A percentile compares a stretch with the other conserved stretches of the same genome.
phyloP scores from a whole-genome alignment of 805 yeast genomes.

The Yarrowia porcina region DNA sequence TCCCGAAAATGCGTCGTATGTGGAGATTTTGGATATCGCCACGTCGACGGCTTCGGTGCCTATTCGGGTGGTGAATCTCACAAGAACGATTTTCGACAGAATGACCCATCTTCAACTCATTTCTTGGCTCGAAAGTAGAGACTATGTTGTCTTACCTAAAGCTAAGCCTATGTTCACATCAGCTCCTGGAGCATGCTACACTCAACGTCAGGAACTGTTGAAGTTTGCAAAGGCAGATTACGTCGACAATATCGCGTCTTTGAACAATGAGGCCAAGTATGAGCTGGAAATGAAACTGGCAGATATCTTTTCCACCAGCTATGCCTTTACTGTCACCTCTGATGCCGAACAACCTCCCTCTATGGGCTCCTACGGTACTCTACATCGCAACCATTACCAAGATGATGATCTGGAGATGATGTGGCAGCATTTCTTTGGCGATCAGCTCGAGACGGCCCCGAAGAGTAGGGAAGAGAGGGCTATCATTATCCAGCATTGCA shows the following conservation, averaged over 20 bases:
- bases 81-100: neutral
- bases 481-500: neutral
- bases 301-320: neutral
- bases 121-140: neutral
- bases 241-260: neutral
- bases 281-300: conserved; percentile 11
- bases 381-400: neutral
- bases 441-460: neutral
- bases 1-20: neutral
- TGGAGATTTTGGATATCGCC: neutral
- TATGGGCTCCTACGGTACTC: neutral
- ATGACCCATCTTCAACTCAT: conserved; percentile 14
- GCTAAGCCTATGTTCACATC: conserved; percentile 12
- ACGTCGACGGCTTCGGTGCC: neutral
- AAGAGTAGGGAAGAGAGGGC: neutral
- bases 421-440: neutral
- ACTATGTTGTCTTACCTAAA: conserved; percentile 5
- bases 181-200: conserved; percentile 4
- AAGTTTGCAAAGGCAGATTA: neutral
- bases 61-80: neutral
- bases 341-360: conserved; percentile 1
- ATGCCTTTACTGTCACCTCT: neutral
- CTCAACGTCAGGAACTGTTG: neutral
- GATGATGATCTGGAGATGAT: conserved; percentile 13
- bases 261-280: neutral